phyloP scores from a whole-genome alignment of 75 land plant genomes.

The Gnetum montanum region DNA sequence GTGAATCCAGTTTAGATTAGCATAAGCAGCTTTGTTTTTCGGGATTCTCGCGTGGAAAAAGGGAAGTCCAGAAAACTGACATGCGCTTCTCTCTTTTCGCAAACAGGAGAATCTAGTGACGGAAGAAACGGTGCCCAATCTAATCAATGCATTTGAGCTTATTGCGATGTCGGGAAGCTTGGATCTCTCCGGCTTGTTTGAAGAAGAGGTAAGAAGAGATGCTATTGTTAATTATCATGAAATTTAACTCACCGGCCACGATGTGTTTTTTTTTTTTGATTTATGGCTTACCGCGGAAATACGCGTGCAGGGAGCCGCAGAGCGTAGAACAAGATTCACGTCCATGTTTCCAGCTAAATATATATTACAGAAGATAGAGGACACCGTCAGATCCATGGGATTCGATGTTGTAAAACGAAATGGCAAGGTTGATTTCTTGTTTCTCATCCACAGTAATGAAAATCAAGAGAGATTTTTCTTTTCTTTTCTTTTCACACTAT shows the following conservation, averaged over 20 bases:
- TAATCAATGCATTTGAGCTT: conserved; percentile 62
- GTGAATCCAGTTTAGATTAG: too few species aligned
- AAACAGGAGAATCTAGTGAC: conserved; percentile 10
- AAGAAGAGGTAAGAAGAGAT: conserved; percentile 56
- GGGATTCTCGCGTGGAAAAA: too few species aligned
- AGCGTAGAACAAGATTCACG: conserved; percentile 63
- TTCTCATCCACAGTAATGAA: not conserved
- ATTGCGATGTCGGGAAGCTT: conserved; percentile 64
- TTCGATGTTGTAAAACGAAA: conserved; percentile 36
- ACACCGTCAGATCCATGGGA: conserved; percentile 49
- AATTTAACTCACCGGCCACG: too few species aligned
- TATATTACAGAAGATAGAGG: conserved; percentile 45
- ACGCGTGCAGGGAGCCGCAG: conserved; percentile 34
- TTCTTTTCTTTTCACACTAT: not conserved
- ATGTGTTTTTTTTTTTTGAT: not conserved
- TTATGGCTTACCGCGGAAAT: not conserved
- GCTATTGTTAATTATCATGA: too few species aligned
- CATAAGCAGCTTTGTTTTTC: too few species aligned
- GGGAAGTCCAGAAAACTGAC: too few species aligned
- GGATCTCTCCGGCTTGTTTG: conserved; percentile 71
- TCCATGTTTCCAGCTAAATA: conserved; percentile 51
- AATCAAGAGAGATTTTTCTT: not conserved
- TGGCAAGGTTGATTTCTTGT: conserved; percentile 40
- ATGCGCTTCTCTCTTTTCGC: too few species aligned
- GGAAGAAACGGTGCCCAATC: conserved; percentile 16